Percentiles rank a stretch among this genome's conserved stretches.
Conservation (phyloP, 2,329 filamentous ascomycete species). For the Epichloe aotearoae region DNA sequence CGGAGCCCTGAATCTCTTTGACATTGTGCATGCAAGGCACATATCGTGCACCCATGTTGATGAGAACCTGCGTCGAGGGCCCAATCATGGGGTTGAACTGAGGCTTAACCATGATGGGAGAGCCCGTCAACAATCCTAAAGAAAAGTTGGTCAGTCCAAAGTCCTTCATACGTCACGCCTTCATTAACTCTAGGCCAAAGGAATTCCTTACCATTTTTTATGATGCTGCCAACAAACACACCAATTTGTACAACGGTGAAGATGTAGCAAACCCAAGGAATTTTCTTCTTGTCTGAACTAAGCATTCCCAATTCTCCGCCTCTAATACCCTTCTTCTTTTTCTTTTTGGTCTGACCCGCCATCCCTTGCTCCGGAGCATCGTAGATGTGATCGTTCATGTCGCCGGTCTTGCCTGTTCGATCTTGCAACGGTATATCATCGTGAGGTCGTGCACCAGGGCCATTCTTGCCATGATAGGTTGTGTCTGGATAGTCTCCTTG, state of each 20-base stretch:
- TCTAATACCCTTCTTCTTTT: conserved; percentile 33
- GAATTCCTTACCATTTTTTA: conserved; percentile 63
- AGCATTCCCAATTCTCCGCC: conserved; percentile 49
- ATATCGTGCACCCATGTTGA: conserved; percentile 93
- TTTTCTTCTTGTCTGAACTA: conserved; percentile 39
- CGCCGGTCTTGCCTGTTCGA: conserved; percentile 28
- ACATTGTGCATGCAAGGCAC: conserved; percentile 90
- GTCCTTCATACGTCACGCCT: conserved; percentile 2
- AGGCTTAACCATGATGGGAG: conserved; percentile 66
- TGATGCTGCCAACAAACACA: conserved; percentile 82
- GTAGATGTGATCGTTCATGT: conserved; percentile 46
- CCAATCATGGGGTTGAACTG: conserved; percentile 96
- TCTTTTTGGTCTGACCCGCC: conserved; percentile 14
- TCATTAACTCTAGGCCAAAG: not conserved
- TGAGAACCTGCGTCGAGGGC: conserved; percentile 76
- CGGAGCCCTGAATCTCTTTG: conserved; percentile 44
- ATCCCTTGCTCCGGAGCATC: conserved; percentile 31
- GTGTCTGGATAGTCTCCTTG: conserved; percentile 36
- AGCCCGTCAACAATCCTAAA: conserved; percentile 60
- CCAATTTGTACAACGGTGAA: conserved; percentile 64
- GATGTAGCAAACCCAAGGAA: conserved; percentile 72
- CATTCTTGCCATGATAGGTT: conserved; percentile 38
- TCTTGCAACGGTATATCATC: conserved; percentile 47
- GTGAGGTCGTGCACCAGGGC: conserved; percentile 20
- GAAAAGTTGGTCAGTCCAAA: not conserved